Evolutionary conservation across 331 rosid species (phyloP), one percentile per base, ranked within the genome.

Genomic region (Malus hybrid): DNA sequence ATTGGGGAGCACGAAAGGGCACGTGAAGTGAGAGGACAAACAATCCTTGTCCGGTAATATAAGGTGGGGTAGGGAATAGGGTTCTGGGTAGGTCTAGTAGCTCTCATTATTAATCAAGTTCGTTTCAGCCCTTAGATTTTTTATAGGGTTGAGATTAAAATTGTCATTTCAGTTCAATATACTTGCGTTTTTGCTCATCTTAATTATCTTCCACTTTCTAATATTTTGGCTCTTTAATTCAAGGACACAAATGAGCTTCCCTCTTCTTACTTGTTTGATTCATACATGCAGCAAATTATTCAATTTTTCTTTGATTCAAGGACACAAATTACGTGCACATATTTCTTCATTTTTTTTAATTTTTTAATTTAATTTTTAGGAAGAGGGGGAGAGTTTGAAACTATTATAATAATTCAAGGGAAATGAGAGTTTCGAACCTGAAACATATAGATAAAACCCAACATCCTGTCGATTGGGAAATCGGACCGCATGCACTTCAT

Each of bases 401-500:
- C 4, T 8, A 39, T 9, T 9, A 39, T 9, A 39, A 39, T 39
- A 39, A 39, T 39, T 9, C 0, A 39, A 9, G 12, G 1, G 1
- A 39, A 9, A 39, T 9, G 12, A 39, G 1, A 39, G 46, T 39
- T 39, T 9, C 1, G 1, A 39, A 10, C 4, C 0, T 1, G 0
- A 39, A 39, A 39, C 4, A 39, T 0, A 39, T 9, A 39, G 12
- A 3, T 39, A 9, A 39, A 10, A 42, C 11, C 13, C 13, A 10
- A 42, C 13, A 3, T 42, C 46, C 13, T 39, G 46, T 39, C 1
- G 1, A 10, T 0, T 39, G 46, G 13, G 13, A 39, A 10, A 39
- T 39, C 13, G 5, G 46, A 1, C 46, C 13, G 0, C 1, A 42
- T 42, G 13, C 46, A 42, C 13, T 42, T 42, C 46, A 2, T 16